Evolutionary conservation across 2,329 filamentous ascomycete genomes (phyloP), one percentile per base, ranked within the genome.

Genomic region (Curvularia sp.): DNA sequence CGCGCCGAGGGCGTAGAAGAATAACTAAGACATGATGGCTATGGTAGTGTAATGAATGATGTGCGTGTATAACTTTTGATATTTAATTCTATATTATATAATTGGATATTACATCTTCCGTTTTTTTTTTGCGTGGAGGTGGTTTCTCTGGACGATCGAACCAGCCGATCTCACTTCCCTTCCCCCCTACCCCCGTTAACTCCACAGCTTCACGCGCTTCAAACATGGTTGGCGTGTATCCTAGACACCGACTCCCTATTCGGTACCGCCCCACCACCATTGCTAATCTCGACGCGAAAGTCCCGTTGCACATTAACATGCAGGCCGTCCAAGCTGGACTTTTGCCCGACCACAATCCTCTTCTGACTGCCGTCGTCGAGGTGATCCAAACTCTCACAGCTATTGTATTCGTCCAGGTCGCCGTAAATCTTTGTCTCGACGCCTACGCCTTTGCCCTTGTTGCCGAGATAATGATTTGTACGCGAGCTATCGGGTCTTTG

Each of bases 371-470:
- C 48, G 19, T 49, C 23, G 3, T 49, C 47, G 12, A 6, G 2
- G 5, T 27, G 32, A 25, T 28, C 32, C 19, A 19, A 8, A 15
- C 43, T 38, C 19, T 38, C 34, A 19, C 27, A 18, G 12, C 46
- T 53, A 18, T 41, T 48, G 19, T 49, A 48, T 5, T 54, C 36
- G 15, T 57, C 55, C 10, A 57, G 0, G n/a, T 57, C 50, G 3
- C 55, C 55, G 18, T 57, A 57, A 7, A 54, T 57, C 2, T 54
- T 54, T 1, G 55, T 57, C 18, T 57, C 50, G 0, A 57, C 38
- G 1, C 55, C 50, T 1, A 19, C n/a, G 0, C 23, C 45, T 9
- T 45, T 57, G 10, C 36, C 15, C 10, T 38, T 53, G 4, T 18
- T 25, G 2, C 34, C 19, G 0, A 49, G 15, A 15, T 38, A 49